Base-by-base conservation (phyloP, 116 monocot species). In the Iris pallida region DNA sequence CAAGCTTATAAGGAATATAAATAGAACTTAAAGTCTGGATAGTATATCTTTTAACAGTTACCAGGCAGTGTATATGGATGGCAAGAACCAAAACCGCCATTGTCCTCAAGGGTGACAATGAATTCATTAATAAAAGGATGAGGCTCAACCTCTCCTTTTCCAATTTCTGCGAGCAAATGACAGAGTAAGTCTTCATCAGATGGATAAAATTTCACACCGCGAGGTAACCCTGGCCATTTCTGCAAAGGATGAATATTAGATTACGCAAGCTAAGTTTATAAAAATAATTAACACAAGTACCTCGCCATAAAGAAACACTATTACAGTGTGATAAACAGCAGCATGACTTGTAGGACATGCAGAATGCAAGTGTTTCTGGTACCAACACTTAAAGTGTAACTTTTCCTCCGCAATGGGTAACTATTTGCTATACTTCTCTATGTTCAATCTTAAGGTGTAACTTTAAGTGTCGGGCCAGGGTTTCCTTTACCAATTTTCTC, bases 61-160 rank as follows among this genome's bases (percentile, higher is more conserved):
- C 84, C 80, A 6, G 76, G 80, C 42, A 80, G 62, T 46, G 73
- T 77, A 71, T 62, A 70, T 47, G 84, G 84, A 73, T 67, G 61
- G 17, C 48, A 57, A 46, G 49, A 62, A 66, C 20, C 42, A 42
- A 78, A 66, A 40, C n/a, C 20, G 14, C 57, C 40, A 45, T 69
- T 49, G 49, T 70, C 66, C 64, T 80, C 66, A 48, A 80, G 73
- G 20, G 68, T 52, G 13, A 60, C n/a, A n/a, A 75, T 75, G 53
- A 75, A 75, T 15, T 66, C 47, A 20, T 58, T 57, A 53, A 75
- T 75, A 68, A 67, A 61, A 53, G 75, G 75, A 68, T 75, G 75
- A 43, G 59, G 75, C 53, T 75, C 59, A 18, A 52, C 60, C 58
- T 48, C 59, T 14, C 66, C 75, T 68, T 61, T 59, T 41, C 75